Percentiles rank a stretch among this genome's conserved stretches.
Evolutionary conservation across 805 yeast genomes (phyloP).

Genomic region (Starmera caribaea): DNA sequence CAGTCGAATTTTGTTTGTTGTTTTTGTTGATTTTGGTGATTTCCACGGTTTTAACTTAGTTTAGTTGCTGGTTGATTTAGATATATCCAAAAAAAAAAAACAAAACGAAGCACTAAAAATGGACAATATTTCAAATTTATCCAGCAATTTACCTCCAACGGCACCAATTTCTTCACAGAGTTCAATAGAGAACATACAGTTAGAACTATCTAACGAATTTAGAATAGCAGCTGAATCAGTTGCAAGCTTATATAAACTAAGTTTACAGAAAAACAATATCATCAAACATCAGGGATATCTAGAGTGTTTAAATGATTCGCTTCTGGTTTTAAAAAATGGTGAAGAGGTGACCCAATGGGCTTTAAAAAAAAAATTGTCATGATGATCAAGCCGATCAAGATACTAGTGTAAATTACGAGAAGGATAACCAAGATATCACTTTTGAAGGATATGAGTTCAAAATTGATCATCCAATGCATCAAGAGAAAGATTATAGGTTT

Average conservation of each 20-base stretch:
- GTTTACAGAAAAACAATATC: conserved; percentile 38
- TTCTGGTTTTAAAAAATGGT: conserved; percentile 27
- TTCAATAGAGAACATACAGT: conserved; percentile 36
- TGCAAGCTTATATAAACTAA: conserved; percentile 51
- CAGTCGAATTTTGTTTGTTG: background rate
- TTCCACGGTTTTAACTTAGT: background rate
- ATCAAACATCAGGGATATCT: conserved; percentile 49
- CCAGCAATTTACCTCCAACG: conserved; percentile 44
- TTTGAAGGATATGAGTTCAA: background rate
- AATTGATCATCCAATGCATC: background rate
- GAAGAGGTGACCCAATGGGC: conserved; percentile 45
- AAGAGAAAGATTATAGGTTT: background rate
- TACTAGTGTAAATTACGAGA: background rate
- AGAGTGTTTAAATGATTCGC: conserved; percentile 49
- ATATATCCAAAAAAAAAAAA: no score
- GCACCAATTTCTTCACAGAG: conserved; percentile 33
- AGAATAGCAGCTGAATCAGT: conserved; percentile 65
- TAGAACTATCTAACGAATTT: conserved; percentile 52
- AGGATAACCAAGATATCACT: background rate
- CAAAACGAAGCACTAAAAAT: no score
- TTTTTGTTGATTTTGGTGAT: background rate
- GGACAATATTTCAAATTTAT: conserved; percentile 49
- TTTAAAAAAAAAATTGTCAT: conserved; percentile 26
- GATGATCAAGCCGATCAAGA: conserved; percentile 1
- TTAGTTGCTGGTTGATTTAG: no score